These are phyloP conservation scores for Stachybotrys chlorohalonatus DNA, from an alignment of 2,329 filamentous ascomycete genomes.

Conservation along the genomic window DNA sequence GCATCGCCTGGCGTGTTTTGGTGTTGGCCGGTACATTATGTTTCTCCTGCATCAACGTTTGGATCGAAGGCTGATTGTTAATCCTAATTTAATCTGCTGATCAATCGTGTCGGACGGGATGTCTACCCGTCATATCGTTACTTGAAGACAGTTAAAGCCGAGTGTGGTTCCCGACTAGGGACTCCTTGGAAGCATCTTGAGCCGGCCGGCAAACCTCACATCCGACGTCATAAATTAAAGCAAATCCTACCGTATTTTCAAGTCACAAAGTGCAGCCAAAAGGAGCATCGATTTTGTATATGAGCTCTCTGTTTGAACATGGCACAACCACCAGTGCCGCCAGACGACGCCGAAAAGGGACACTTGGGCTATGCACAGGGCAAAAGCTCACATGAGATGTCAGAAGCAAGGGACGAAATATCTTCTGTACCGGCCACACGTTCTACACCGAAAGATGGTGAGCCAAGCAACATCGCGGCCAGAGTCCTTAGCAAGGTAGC, in stretches of 20 bases:
- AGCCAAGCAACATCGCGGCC: conserved; percentile 14
- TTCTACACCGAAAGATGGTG: not conserved
- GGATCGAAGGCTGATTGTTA: no score
- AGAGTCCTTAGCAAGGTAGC: conserved; percentile 32
- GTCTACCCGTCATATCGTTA: no score
- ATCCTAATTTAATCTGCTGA: no score
- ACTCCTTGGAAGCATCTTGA: not conserved
- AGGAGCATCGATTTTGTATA: no score
- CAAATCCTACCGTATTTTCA: not conserved
- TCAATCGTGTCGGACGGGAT: no score
- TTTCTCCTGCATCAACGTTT: not conserved
- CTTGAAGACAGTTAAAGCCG: no score
- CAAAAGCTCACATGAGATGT: not conserved
- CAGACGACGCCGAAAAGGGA: not conserved
- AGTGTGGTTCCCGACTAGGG: not conserved
- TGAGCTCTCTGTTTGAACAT: not conserved
- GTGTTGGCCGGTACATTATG: not conserved
- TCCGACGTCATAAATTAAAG: not conserved
- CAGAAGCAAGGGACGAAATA: not conserved
- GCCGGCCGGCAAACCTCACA: not conserved
- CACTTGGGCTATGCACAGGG: not conserved
- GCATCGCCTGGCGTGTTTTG: not conserved
- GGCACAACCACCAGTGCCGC: not conserved
- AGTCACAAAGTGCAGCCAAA: not conserved
- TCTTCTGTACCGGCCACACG: not conserved